phyloP scores from a whole-genome alignment of 768 basidiomycete genomes.

The Termitomyces sp. region DNA sequence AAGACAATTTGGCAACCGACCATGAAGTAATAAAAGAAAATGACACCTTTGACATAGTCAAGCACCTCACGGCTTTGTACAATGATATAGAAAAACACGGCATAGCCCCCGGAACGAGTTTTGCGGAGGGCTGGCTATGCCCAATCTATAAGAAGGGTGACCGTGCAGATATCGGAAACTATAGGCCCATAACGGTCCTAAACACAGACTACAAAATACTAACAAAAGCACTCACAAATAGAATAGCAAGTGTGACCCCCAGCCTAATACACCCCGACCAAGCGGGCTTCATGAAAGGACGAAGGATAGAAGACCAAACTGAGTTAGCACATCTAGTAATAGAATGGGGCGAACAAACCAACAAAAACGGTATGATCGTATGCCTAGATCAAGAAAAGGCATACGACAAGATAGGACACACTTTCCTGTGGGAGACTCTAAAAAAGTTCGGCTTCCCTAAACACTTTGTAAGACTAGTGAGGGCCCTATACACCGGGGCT shows the following conservation, averaged over 20 bases:
- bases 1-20: too few species aligned
- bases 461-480: not conserved
- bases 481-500: not conserved
- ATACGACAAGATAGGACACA: not conserved
- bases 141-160: not conserved
- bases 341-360: too few species aligned
- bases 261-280: not conserved
- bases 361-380: not conserved
- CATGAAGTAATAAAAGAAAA: too few species aligned
- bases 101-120: fast-evolving
- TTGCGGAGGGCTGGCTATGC: not conserved
- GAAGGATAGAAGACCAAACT: too few species aligned
- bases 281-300: too few species aligned
- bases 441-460: not conserved
- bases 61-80: not conserved
- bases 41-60: not conserved
- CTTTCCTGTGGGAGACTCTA: not conserved
- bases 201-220: not conserved
- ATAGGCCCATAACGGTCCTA: not conserved
- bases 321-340: too few species aligned
- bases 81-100: not conserved
- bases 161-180: not conserved
- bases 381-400: not conserved
- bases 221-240: not conserved
- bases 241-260: not conserved